Percentiles rank a stretch among this genome's conserved stretches.
Conservation (phyloP, 371 early-diverging fungal species). For the Circinella minor region DNA sequence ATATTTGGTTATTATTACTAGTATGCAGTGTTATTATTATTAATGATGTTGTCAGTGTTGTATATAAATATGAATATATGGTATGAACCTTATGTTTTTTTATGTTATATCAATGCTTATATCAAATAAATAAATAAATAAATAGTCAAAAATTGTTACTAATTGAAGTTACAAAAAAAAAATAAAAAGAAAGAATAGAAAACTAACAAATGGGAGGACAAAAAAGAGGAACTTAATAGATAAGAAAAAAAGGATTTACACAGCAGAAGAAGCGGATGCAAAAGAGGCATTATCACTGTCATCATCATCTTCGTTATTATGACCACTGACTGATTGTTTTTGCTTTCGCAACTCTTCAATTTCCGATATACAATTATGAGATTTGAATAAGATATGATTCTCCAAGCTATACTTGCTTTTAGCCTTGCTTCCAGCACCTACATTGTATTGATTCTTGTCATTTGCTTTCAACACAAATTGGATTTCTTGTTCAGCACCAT, state of each 20-base stretch:
- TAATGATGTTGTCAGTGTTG: not conserved
- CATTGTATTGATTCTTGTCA: constrained; percentile 25
- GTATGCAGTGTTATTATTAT: not conserved
- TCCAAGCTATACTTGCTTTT: constrained; percentile 44
- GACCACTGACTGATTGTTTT: not conserved
- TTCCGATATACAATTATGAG: constrained; percentile 35
- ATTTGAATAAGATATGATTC: constrained; percentile 33
- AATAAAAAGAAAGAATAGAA: no score
- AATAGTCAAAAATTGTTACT: no score
- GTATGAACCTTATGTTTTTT: no score
- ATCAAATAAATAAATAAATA: no score
- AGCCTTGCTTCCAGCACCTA: constrained; percentile 30
- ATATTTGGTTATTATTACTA: not conserved
- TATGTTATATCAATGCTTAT: no score
- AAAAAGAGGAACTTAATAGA: no score
- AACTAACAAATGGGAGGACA: no score
- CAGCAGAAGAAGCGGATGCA: constrained; percentile 9
- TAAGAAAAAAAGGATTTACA: not conserved
- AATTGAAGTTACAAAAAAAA: no score
- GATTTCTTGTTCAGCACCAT: constrained; percentile 42
- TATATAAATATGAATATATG: no score
- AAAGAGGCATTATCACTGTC: constrained; percentile 12
- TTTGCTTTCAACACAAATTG: constrained; percentile 26
- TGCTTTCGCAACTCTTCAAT: constrained; percentile 15
- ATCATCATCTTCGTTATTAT: not conserved